Conservation (phyloP, 306 rosid genomes). For the Castanopsis chinensis region DNA sequence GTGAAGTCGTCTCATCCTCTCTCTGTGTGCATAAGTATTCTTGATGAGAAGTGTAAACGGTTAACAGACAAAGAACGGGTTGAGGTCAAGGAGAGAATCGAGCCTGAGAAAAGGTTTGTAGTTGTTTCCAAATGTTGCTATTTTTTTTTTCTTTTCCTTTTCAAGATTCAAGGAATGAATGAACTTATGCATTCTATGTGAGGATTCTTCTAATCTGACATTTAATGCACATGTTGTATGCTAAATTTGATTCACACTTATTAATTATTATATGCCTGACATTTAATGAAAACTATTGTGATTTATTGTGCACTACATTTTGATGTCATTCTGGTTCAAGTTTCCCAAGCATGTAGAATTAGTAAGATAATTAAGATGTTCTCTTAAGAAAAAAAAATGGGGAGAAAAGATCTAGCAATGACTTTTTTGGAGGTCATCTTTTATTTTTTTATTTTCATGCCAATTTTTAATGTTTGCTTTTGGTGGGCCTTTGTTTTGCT, state of each 20-base stretch:
- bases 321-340: not conserved
- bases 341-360: not conserved
- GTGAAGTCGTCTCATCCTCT: constrained; percentile 93
- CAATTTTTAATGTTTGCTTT: not conserved
- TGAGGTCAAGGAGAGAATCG: constrained; percentile 66
- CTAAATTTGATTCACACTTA: no score
- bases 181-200: not conserved
- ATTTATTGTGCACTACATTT: not conserved
- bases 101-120: constrained; percentile 77
- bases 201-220: no score
- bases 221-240: no score
- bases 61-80: constrained; percentile 66
- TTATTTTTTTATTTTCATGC: not conserved
- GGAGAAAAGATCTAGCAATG: not conserved
- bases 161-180: not conserved
- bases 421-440: not conserved
- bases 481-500: not conserved
- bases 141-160: not conserved
- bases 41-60: constrained; percentile 73
- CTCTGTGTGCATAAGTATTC: constrained; percentile 92
- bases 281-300: no score
- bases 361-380: not conserved
- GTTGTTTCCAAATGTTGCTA: not conserved
- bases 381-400: not conserved
- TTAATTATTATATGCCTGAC: no score